phyloP scores from a whole-genome alignment of 228 moss, liverwort and hornwort species.

The Sphagnum magellanicum region DNA sequence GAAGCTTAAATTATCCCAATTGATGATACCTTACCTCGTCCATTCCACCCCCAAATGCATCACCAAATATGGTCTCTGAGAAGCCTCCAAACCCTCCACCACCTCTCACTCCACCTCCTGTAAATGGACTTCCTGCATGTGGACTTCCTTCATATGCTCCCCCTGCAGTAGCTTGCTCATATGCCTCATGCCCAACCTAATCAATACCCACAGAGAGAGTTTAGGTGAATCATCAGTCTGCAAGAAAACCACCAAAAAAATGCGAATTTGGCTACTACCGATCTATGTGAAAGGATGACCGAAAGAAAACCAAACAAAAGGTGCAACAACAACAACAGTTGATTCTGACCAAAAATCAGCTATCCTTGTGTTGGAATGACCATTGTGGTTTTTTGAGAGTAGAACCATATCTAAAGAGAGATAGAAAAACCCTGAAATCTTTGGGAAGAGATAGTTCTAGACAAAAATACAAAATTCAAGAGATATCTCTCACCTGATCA shows the following conservation, averaged over 20 bases:
- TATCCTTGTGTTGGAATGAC: too few relatives aligned
- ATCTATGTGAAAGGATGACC: too few relatives aligned
- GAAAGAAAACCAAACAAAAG: not conserved
- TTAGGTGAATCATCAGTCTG: too few relatives aligned
- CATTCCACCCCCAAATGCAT: constrained; percentile 48
- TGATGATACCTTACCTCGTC: constrained; percentile 43
- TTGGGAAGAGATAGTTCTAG: too few relatives aligned
- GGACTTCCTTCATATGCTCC: constrained; percentile 2
- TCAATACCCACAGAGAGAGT: too few relatives aligned
- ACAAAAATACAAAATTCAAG: not conserved
- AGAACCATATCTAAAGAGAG: too few relatives aligned
- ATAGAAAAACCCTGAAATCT: too few relatives aligned
- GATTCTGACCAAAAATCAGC: too few relatives aligned
- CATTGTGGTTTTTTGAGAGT: too few relatives aligned
- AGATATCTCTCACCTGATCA: constrained; percentile 37
- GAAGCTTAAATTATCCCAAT: too few relatives aligned
- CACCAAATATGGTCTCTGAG: constrained; percentile 33
- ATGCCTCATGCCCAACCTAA: constrained; percentile 25
- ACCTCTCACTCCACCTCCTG: constrained; percentile 12
- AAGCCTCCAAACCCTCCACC: constrained; percentile 25
- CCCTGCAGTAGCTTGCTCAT: constrained; percentile 15
- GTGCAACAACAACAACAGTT: not conserved
- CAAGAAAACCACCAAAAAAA: not conserved
- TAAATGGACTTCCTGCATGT: too few relatives aligned
- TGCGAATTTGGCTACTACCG: too few relatives aligned